phyloP scores from a whole-genome alignment of 768 basidiomycete species.

The Trametes gibbosa region DNA sequence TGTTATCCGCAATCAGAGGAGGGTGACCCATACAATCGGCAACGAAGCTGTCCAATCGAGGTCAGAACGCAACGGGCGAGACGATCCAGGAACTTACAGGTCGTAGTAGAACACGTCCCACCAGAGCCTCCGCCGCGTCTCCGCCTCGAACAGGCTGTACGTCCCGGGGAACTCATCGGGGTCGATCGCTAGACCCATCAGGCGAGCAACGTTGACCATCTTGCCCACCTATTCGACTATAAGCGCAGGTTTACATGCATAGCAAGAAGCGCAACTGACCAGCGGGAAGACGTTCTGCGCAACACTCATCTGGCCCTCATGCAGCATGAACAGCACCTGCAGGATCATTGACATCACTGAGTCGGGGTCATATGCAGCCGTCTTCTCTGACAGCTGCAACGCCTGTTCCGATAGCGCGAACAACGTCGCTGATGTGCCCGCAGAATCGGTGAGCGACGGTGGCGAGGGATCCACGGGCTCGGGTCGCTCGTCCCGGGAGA shows the following conservation, averaged over 20 bases:
- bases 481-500: conserved; percentile 21
- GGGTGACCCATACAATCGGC: conserved; percentile 65
- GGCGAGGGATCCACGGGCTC: conserved; percentile 23
- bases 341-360: conserved; percentile 57
- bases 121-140: conserved; percentile 60
- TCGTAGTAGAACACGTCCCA: conserved; percentile 82
- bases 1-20: conserved; percentile 54
- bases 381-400: conserved; percentile 42
- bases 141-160: conserved; percentile 49
- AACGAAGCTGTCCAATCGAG: conserved; percentile 47
- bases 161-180: conserved; percentile 50
- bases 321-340: conserved; percentile 51
- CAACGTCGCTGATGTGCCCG: conserved; percentile 35
- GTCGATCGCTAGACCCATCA: conserved; percentile 61
- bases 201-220: conserved; percentile 63
- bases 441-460: conserved; percentile 3
- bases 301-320: conserved; percentile 47
- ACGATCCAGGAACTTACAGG: conserved; percentile 47
- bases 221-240: conserved; percentile 52
- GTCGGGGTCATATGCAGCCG: conserved; percentile 49
- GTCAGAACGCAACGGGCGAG: background rate
- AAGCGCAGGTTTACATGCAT: background rate
- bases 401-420: conserved; percentile 50
- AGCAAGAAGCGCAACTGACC: conserved; percentile 29
- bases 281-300: conserved; percentile 41